Evolutionary conservation across 2,329 filamentous ascomycete genomes (phyloP).

Genomic region (Pezicula radicicola): DNA sequence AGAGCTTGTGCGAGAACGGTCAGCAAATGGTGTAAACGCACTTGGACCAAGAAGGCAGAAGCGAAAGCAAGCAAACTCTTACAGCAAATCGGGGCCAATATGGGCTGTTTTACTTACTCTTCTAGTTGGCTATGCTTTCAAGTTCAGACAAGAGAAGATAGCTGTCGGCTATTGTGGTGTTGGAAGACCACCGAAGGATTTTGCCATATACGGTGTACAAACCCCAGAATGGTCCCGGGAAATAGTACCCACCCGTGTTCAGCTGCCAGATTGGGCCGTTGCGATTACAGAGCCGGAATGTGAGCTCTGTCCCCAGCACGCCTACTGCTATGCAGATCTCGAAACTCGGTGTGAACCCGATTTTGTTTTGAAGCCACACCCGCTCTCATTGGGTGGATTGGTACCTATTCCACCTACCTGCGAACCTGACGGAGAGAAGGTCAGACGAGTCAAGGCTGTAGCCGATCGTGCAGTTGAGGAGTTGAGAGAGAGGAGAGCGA

Average conservation of each 20-base stretch:
- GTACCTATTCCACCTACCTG: conserved; percentile 87
- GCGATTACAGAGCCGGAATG: conserved; percentile 75
- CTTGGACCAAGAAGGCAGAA: conserved; percentile 38
- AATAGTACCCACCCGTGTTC: conserved; percentile 46
- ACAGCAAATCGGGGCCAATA: conserved; percentile 60
- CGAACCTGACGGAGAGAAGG: conserved; percentile 92
- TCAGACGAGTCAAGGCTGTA: conserved; percentile 79
- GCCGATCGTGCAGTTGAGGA: conserved; percentile 86
- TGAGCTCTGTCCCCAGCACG: conserved; percentile 86
- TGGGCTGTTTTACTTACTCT: conserved; percentile 69
- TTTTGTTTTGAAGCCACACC: conserved; percentile 82
- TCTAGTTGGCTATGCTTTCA: conserved; percentile 69
- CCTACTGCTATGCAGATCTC: conserved; percentile 79
- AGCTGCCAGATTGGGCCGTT: conserved; percentile 68
- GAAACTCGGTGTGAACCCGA: conserved; percentile 79
- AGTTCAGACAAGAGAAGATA: conserved; percentile 95
- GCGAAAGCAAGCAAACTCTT: conserved; percentile 40
- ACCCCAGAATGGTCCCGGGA: conserved; percentile 65
- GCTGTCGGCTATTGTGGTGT: conserved; percentile 93
- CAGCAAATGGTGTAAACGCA: conserved; percentile 47
- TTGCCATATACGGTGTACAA: conserved; percentile 46
- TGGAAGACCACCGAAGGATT: conserved; percentile 55
- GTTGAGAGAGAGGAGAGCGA: conserved; percentile 78
- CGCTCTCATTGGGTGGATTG: conserved; percentile 75
- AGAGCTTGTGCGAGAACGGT: conserved; percentile 70